A percentile compares a stretch with the other conserved stretches of the same genome.
Conservation (phyloP, 805 yeast species). For the Teunomyces atbi region DNA sequence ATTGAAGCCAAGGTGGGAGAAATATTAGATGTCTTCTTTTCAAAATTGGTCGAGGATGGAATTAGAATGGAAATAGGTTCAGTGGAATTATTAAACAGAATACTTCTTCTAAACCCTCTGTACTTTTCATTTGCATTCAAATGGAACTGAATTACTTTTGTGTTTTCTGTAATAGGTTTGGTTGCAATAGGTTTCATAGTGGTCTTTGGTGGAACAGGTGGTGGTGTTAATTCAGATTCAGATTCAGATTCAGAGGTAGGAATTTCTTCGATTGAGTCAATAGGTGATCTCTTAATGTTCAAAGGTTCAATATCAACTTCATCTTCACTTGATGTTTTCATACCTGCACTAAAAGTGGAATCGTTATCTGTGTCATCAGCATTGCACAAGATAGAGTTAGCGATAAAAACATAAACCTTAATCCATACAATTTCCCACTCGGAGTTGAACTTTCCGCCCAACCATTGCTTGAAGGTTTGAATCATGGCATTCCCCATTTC, state of each 20-base stretch:
- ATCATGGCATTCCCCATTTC: slow-evolving; percentile 42
- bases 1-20: slow-evolving; percentile 13
- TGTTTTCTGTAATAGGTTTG: background rate
- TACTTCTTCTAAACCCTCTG: slow-evolving; percentile 42
- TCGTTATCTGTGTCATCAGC: slow-evolving; percentile 21
- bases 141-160: slow-evolving; percentile 19
- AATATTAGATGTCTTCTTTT: slow-evolving; percentile 9
- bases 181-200: slow-evolving; percentile 3
- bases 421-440: slow-evolving; percentile 39
- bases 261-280: slow-evolving; percentile 9
- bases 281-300: slow-evolving; percentile 14
- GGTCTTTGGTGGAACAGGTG: slow-evolving; percentile 10
- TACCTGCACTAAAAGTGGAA: slow-evolving; percentile 16
- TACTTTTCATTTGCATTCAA: slow-evolving; percentile 34
- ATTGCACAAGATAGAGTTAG: slow-evolving; percentile 34
- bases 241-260: slow-evolving; percentile 6
- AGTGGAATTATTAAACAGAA: slow-evolving; percentile 14
- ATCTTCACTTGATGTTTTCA: slow-evolving; percentile 7
- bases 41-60: slow-evolving; percentile 3
- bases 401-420: slow-evolving; percentile 37
- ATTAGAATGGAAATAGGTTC: slow-evolving; percentile 19
- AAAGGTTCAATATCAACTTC: slow-evolving; percentile 27
- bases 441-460: slow-evolving; percentile 31
- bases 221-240: slow-evolving; percentile 10
- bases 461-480: slow-evolving; percentile 35